Evolutionary conservation across 331 rosid species (phyloP).

Genomic region (Saraca asoca): DNA sequence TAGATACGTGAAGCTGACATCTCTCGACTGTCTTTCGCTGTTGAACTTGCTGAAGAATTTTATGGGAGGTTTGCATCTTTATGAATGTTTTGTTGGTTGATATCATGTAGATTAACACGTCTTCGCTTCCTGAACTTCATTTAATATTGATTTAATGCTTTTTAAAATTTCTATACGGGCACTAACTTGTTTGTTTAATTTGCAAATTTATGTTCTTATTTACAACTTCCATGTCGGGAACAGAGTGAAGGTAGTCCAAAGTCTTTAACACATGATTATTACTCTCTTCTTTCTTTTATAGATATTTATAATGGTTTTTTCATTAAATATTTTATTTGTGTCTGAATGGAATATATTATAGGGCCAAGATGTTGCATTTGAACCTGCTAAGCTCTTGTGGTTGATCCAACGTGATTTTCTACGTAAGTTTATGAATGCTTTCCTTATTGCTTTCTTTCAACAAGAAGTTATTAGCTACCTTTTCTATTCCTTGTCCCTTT

Average conservation of each 20-base stretch:
- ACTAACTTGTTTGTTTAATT: constrained; percentile 49
- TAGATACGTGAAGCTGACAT: constrained; percentile 99
- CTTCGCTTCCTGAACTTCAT: constrained; percentile 1
- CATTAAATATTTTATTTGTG: constrained; percentile 13
- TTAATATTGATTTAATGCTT: no score
- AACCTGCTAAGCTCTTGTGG: constrained; percentile 98
- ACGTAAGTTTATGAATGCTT: constrained; percentile 57
- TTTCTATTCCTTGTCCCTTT: background rate
- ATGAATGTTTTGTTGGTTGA: constrained; percentile 17
- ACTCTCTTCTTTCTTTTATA: background rate
- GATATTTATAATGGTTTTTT: constrained; percentile 4
- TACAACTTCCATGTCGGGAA: constrained; percentile 42
- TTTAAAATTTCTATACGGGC: background rate
- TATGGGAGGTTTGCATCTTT: constrained; percentile 80
- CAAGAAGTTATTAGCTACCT: constrained; percentile 2
- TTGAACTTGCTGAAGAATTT: constrained; percentile 99
- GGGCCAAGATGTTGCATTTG: constrained; percentile 98
- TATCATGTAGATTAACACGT: background rate
- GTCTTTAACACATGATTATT: constrained; percentile 18
- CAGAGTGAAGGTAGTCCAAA: constrained; percentile 86
- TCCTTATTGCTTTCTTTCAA: constrained; percentile 13
- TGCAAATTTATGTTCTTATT: constrained; percentile 32
- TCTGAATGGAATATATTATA: constrained; percentile 42
- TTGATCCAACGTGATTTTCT: constrained; percentile 98
- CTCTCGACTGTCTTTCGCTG: constrained; percentile 92